Evolutionary conservation across 2,329 filamentous ascomycete genomes (phyloP).

Genomic region (Pseudogymnoascus sp.): DNA sequence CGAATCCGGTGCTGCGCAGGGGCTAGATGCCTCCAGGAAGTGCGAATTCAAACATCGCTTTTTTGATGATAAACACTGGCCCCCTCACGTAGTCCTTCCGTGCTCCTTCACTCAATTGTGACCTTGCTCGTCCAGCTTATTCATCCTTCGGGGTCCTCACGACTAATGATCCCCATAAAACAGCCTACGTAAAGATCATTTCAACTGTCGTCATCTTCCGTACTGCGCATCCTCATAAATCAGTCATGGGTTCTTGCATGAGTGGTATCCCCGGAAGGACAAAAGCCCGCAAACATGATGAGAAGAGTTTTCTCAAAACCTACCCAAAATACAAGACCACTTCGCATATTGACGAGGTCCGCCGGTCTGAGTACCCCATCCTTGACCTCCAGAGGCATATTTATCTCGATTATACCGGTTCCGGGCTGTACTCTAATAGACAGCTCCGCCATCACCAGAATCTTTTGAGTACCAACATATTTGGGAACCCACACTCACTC

Average conservation of each 20-base stretch:
- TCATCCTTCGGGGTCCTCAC: background rate
- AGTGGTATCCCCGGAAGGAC: background rate
- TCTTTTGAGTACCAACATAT: slow-evolving; percentile 26
- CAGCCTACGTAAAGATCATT: background rate
- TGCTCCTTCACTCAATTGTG: background rate
- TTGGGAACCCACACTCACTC: slow-evolving; percentile 35
- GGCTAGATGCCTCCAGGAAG: background rate
- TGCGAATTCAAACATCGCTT: background rate
- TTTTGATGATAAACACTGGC: background rate
- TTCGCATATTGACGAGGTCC: slow-evolving; percentile 26
- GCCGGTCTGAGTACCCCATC: slow-evolving; percentile 29
- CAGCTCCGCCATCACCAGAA: slow-evolving; percentile 28
- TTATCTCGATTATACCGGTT: slow-evolving; percentile 36
- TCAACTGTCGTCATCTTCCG: background rate
- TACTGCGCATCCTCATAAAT: background rate
- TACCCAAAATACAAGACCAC: slow-evolving; percentile 31
- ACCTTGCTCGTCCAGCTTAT: background rate
- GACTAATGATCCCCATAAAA: background rate
- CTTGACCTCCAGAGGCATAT: slow-evolving; percentile 32
- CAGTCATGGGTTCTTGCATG: background rate
- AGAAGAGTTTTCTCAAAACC: background rate
- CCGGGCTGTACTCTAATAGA: slow-evolving; percentile 28
- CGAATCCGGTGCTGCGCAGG: background rate
- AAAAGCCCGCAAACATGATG: background rate
- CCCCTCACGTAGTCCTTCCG: background rate